Base-by-base conservation (phyloP, 306 rosid genomes). In the Cyamopsis tetragonoloba region DNA sequence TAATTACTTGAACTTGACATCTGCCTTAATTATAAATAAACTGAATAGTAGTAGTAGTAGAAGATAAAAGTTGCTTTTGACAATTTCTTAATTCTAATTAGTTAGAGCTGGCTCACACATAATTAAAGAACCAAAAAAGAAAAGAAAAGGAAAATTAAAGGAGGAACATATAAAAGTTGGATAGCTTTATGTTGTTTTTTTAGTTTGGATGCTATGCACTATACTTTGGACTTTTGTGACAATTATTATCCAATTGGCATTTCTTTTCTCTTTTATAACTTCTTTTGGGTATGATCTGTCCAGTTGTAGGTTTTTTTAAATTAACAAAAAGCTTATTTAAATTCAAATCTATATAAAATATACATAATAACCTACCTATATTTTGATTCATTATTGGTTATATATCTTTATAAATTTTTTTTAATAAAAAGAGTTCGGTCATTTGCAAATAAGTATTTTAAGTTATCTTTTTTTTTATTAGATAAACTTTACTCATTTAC, bases 231-330 rank as follows among this genome's bases (percentile, higher is more conserved):
- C 7, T 13, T 28, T 48, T 56, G 22, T 7, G 28, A 37, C 42
- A 61, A 17, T 17, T 50, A 71, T 66, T 82, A 71, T 79, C 81
- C 48, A 18, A n/a, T n/a, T n/a, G n/a, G n/a, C 62, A 27, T 1
- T 31, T 46, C n/a, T 41, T 42, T 20, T 19, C n/a, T 41, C n/a
- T 7, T 68, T 30, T 34, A 6, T n/a, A 12, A 7, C 11, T 28
- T 39, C 57, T 27, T 5, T 56, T 15, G 8, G 1, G 10, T 14
- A 15, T 30, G 12, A 11, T 23, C 3, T 24, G 58, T 23, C 27
- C 8, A 12, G 9, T 24, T 50, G 18, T 12, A 34, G 10, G 23
- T 50, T 50, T 24, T 50, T 13, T 3, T 13, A 54, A 54, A 28
- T 13, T 54, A 53, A 49, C 8, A 43, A 43, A 42, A 51, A 51